Percentiles rank a stretch among this genome's conserved stretches.
phyloP scores from a whole-genome alignment of 192 early-diverging fungal species.

The Coemansia sp. region DNA sequence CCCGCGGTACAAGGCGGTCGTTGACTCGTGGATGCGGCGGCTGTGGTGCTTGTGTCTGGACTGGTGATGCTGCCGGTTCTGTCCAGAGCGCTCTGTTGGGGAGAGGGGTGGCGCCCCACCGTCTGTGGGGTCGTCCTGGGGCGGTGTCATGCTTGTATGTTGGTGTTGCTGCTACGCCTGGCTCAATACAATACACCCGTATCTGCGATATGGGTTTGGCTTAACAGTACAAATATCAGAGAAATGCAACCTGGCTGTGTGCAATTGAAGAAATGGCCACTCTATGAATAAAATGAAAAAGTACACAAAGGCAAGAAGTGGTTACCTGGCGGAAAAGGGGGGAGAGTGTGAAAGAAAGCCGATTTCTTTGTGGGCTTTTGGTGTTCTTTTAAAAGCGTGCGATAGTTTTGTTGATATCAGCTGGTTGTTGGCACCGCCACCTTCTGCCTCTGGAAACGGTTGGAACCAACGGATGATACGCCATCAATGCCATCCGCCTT shows the following conservation, averaged over 20 bases:
- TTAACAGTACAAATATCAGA: background rate
- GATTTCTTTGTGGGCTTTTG: background rate
- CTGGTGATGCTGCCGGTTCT: constrained; percentile 16
- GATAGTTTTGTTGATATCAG: background rate
- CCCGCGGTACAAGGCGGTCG: constrained; percentile 6
- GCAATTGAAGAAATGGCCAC: background rate
- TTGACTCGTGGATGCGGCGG: constrained; percentile 9
- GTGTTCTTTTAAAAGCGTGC: background rate
- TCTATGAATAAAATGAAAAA: background rate
- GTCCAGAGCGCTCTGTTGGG: background rate
- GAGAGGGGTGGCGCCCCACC: background rate
- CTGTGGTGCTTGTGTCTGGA: constrained; percentile 9
- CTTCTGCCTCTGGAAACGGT: background rate
- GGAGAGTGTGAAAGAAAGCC: background rate
- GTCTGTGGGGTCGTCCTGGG: background rate
- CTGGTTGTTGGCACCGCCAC: background rate
- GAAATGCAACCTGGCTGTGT: background rate
- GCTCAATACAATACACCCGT: too few relatives aligned
- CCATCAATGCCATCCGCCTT: background rate
- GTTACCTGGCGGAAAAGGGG: background rate
- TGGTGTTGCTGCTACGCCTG: background rate
- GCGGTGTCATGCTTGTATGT: background rate
- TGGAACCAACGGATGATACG: background rate
- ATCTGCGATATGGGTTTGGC: background rate
- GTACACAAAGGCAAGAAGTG: background rate